A percentile compares a stretch with the other conserved stretches of the same genome.
Evolutionary conservation across 768 basidiomycete species (phyloP).

Genomic region (Lyophyllum shimeji): DNA sequence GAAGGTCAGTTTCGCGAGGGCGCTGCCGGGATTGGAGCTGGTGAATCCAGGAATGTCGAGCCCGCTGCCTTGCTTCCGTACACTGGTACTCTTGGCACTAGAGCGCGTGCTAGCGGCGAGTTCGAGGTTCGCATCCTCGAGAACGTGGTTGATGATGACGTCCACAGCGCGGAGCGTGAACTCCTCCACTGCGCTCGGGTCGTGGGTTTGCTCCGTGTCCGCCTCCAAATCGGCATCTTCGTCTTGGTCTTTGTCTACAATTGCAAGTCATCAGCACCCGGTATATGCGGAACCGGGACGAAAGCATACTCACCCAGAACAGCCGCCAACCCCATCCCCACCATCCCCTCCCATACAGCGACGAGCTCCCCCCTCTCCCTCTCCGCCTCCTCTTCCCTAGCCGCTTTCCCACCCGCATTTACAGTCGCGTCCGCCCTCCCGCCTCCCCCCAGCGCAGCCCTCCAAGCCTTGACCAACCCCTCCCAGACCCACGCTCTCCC

Average conservation of each 20-base stretch:
- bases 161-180: slow-evolving; percentile 41
- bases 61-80: slow-evolving; percentile 5
- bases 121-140: slow-evolving; percentile 46
- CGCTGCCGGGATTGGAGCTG: neutral
- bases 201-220: slow-evolving; percentile 21
- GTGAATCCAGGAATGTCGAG: slow-evolving; percentile 11
- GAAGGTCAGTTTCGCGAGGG: slow-evolving; percentile 51
- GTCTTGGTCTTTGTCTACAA: slow-evolving; percentile 35
- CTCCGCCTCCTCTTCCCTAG: neutral
- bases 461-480: slow-evolving; percentile 18
- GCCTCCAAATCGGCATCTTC: slow-evolving; percentile 31
- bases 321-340: slow-evolving; percentile 46
- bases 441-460: slow-evolving; percentile 9
- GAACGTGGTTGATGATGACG: slow-evolving; percentile 44
- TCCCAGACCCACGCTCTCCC: slow-evolving; percentile 41
- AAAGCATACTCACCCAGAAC: slow-evolving; percentile 42
- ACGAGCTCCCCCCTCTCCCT: slow-evolving; percentile 22
- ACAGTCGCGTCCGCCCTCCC: neutral
- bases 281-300: neutral
- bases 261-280: neutral
- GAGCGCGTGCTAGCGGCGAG: slow-evolving; percentile 22
- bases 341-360: slow-evolving; percentile 58
- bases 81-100: slow-evolving; percentile 4
- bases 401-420: slow-evolving; percentile 1
- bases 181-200: slow-evolving; percentile 33